Base-by-base conservation (phyloP, 2,329 filamentous ascomycete genomes). In the Pseudogymnoascus sp. region DNA sequence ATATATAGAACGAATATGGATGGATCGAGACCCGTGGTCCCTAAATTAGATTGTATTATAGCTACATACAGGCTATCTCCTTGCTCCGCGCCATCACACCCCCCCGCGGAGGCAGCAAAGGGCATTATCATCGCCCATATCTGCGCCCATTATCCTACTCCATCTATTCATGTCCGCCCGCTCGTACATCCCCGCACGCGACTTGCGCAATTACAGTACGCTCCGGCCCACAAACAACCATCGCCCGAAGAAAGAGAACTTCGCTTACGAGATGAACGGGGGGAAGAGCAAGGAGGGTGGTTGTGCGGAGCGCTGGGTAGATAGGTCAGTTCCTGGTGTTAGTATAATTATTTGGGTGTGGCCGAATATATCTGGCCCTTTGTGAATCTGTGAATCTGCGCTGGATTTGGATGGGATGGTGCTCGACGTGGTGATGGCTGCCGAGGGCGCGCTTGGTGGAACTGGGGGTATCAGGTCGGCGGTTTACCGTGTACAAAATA, bases 21-120 rank as follows among this genome's bases (percentile, higher is more conserved):
- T 18, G 47, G 47, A 54, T n/a, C 47, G 47, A 54, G 47, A 54
- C 47, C 26, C 47, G n/a, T 54, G 47, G 47, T 54, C 47, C 26
- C 47, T 54, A 54, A 54, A 54, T 54, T 54, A 54, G 47, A 54
- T 54, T 54, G 47, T 54, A 54, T 54, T 54, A 54, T 54, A 31
- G 47, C 47, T 54, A 54, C 47, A 54, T 54, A 54, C 47, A 54
- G 47, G 26, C 47, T 54, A 54, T 54, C 47, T 31, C 47, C 14
- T 29, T 14, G 23, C 47, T 31, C 47, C 47, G 47, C 26, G 47
- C 26, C 47, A 10, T 54, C 7, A 31, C 26, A 12, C 16, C 26
- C 47, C 45, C 26, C 31, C 47, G 26, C 47, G 47, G 26, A 54
- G 47, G 14, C 47, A 54, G 47, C 11, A n/a, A 18, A 16, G 26